Percentiles rank a stretch among this genome's conserved stretches.
phyloP scores from a whole-genome alignment of 1,284 basidiomycete species.

The Leccinum fuscescens region DNA sequence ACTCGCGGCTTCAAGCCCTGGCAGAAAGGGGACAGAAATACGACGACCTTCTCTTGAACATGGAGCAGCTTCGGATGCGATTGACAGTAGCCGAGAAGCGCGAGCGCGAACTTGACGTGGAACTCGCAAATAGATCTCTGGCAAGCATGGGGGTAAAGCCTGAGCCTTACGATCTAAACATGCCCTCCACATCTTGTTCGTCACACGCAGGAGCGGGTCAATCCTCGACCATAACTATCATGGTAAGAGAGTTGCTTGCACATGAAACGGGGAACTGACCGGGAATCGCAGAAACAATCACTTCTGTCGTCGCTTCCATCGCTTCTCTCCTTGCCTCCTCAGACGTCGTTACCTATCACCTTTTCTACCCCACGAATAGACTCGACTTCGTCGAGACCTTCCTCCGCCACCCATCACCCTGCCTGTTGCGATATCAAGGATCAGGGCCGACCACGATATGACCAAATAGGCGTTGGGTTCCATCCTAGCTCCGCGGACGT shows the following conservation, averaged over 20 bases:
- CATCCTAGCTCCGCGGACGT: constrained; percentile 50
- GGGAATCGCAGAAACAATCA: constrained; percentile 46
- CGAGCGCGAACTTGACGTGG: constrained; percentile 59
- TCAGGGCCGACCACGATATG: constrained; percentile 53
- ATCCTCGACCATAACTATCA: constrained; percentile 63
- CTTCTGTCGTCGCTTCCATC: constrained; percentile 71
- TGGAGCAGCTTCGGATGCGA: constrained; percentile 64
- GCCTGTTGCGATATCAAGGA: constrained; percentile 50
- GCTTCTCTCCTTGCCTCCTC: constrained; percentile 63
- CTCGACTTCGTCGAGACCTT: constrained; percentile 38
- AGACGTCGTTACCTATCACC: constrained; percentile 49
- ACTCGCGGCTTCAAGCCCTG: constrained; percentile 61
- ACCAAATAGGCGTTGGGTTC: constrained; percentile 43
- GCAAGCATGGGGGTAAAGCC: constrained; percentile 47
- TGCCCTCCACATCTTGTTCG: constrained; percentile 41
- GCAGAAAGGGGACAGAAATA: constrained; percentile 40
- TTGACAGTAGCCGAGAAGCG: constrained; percentile 64
- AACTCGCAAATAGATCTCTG: constrained; percentile 47
- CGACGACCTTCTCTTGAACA: constrained; percentile 50
- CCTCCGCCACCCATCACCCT: constrained; percentile 54
- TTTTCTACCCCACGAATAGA: constrained; percentile 51
- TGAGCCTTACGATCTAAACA: constrained; percentile 47
- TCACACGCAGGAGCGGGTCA: constrained; percentile 43
- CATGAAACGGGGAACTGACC: constrained; percentile 20
- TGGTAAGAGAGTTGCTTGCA: constrained; percentile 47